A percentile compares a stretch with the other conserved stretches of the same genome.
Evolutionary conservation across 1,284 basidiomycete species (phyloP).

Genomic region (Pseudozyma flocculosa): DNA sequence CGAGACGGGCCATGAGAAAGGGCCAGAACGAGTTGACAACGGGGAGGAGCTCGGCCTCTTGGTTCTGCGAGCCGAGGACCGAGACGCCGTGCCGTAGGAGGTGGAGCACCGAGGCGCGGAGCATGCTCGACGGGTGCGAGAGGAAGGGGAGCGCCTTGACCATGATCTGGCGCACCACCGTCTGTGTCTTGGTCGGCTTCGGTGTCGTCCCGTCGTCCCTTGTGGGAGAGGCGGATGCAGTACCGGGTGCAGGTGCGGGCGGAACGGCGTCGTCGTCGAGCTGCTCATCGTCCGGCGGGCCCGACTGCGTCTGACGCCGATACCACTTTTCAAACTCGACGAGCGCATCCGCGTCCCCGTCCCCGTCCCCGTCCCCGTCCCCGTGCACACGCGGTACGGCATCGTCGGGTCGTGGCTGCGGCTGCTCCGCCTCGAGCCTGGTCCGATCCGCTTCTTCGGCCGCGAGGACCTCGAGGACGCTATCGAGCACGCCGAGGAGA

Average conservation of each 20-base stretch:
- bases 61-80: conserved; percentile 26
- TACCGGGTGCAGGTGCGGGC: background rate
- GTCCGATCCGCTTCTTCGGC: conserved; percentile 10
- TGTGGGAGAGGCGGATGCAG: too few relatives aligned
- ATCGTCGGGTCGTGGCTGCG: background rate
- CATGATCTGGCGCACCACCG: conserved; percentile 25
- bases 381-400: too few relatives aligned
- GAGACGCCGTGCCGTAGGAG: conserved; percentile 30
- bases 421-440: too few relatives aligned
- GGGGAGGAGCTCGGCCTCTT: conserved; percentile 42
- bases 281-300: background rate
- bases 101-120: conserved; percentile 26
- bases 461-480: conserved; percentile 40
- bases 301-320: conserved; percentile 4
- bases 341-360: conserved; percentile 1
- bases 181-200: conserved; percentile 24
- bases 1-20: conserved; percentile 44
- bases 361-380: too few relatives aligned
- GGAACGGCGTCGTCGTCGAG: too few relatives aligned
- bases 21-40: conserved; percentile 52
- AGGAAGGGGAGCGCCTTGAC: conserved; percentile 28
- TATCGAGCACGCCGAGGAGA: conserved; percentile 45
- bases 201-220: conserved; percentile 1
- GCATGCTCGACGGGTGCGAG: conserved; percentile 28
- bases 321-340: conserved; percentile 9